Evolutionary conservation across 306 rosid genomes (phyloP).

Genomic region (Castanopsis chinensis): DNA sequence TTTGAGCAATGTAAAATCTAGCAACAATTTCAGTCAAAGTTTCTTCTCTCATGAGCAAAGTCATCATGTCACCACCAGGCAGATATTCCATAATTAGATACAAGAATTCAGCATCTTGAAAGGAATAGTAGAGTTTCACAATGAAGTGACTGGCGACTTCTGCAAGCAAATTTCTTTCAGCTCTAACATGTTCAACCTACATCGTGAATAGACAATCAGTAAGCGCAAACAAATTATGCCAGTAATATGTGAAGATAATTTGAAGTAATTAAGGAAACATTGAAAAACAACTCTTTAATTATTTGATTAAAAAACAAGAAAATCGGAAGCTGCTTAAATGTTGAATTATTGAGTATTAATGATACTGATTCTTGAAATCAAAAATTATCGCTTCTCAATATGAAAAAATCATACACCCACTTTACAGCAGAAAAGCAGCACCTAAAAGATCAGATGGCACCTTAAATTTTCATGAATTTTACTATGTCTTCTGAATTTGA

Average conservation of each 20-base stretch:
- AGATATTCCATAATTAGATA: slow-evolving; percentile 93
- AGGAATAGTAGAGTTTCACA: slow-evolving; percentile 92
- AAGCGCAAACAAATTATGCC: neutral
- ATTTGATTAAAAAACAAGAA: neutral
- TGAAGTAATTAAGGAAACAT: neutral
- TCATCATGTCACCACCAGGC: slow-evolving; percentile 98
- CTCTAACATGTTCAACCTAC: slow-evolving; percentile 72
- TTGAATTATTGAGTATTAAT: neutral
- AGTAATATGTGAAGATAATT: neutral
- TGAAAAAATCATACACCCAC: neutral
- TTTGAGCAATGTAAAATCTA: slow-evolving; percentile 64
- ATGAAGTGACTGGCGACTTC: slow-evolving; percentile 91
- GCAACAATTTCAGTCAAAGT: slow-evolving; percentile 90
- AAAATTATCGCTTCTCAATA: neutral
- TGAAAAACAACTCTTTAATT: neutral
- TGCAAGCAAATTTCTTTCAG: slow-evolving; percentile 90
- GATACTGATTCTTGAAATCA: neutral
- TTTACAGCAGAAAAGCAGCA: neutral
- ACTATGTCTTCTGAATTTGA: neutral
- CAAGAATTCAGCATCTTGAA: slow-evolving; percentile 81
- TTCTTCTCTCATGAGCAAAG: slow-evolving; percentile 89
- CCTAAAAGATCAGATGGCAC: neutral
- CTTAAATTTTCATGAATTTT: neutral
- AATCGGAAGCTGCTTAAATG: neutral
- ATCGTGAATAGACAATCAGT: slow-evolving; percentile 5